phyloP scores from a whole-genome alignment of 1,139 yeast genomes.

The Suzukiozyma palmioleophila region DNA sequence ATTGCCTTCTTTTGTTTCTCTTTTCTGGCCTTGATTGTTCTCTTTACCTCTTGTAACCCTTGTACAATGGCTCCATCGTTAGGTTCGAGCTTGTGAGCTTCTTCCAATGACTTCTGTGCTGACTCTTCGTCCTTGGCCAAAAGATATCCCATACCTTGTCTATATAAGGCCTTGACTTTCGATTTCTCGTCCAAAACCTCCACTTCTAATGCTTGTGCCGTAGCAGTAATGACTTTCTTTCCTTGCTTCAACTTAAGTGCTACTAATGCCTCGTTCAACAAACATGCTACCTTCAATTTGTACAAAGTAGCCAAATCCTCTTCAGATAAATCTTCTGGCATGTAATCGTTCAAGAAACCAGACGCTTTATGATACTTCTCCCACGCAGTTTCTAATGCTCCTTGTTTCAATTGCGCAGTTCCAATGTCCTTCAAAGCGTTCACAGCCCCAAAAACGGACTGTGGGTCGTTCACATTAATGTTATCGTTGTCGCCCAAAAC shows the following conservation, averaged over 20 bases:
- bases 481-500: constrained; percentile 67
- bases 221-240: constrained; percentile 52
- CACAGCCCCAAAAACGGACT: constrained; percentile 64
- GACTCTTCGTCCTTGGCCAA: constrained; percentile 64
- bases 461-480: constrained; percentile 56
- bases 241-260: constrained; percentile 63
- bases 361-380: constrained; percentile 71
- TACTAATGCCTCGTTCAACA: constrained; percentile 71
- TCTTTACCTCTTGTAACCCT: constrained; percentile 62
- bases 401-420: constrained; percentile 65
- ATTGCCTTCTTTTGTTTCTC: constrained; percentile 81
- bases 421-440: constrained; percentile 73
- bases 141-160: constrained; percentile 76
- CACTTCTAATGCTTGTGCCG: constrained; percentile 62
- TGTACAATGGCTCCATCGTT: constrained; percentile 69
- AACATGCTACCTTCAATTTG: constrained; percentile 55
- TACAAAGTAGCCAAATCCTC: constrained; percentile 48
- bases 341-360: constrained; percentile 63
- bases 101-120: constrained; percentile 63
- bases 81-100: constrained; percentile 65
- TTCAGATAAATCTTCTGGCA: constrained; percentile 64
- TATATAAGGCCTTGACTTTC: constrained; percentile 78
- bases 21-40: constrained; percentile 46
- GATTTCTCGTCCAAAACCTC: constrained; percentile 62
- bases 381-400: constrained; percentile 52